A percentile compares a stretch with the other conserved stretches of the same genome.
Conservation (phyloP, 164 flowering plant species). For the Vitis rupestris region DNA sequence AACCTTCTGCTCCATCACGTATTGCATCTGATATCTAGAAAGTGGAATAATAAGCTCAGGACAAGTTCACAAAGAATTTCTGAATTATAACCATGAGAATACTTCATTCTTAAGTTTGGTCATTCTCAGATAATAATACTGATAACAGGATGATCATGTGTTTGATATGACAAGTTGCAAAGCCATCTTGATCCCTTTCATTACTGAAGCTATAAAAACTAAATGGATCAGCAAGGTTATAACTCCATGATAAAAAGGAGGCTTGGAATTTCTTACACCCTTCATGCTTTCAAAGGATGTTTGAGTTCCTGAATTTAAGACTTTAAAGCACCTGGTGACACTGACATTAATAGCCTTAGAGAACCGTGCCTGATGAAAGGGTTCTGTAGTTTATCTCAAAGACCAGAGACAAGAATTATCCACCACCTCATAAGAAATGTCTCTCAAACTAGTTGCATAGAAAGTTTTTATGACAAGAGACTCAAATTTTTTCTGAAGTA, state of each 20-base stretch:
- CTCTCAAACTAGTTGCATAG: too few relatives aligned
- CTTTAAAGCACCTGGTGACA: too few relatives aligned
- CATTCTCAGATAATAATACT: background rate
- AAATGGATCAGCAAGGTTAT: background rate
- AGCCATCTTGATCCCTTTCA: background rate
- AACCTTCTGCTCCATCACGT: conserved; percentile 99
- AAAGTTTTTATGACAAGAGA: too few relatives aligned
- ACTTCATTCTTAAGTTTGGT: background rate
- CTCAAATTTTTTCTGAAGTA: too few relatives aligned
- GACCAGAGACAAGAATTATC: too few relatives aligned
- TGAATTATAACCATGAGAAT: background rate
- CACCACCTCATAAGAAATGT: too few relatives aligned
- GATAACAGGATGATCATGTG: background rate
- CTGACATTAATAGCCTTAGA: too few relatives aligned
- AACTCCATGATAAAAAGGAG: background rate
- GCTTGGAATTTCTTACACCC: background rate
- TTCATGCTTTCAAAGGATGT: background rate
- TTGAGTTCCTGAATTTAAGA: too few relatives aligned
- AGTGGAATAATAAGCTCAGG: conserved; percentile 23
- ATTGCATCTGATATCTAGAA: conserved; percentile 95
- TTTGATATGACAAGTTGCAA: background rate
- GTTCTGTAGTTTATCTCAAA: too few relatives aligned
- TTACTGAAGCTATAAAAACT: background rate
- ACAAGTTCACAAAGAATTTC: conserved; percentile 6
- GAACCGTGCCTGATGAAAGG: too few relatives aligned